Evolutionary conservation across 2,329 filamentous ascomycete species (phyloP).

Genomic region (Hymenoscyphus albidus): DNA sequence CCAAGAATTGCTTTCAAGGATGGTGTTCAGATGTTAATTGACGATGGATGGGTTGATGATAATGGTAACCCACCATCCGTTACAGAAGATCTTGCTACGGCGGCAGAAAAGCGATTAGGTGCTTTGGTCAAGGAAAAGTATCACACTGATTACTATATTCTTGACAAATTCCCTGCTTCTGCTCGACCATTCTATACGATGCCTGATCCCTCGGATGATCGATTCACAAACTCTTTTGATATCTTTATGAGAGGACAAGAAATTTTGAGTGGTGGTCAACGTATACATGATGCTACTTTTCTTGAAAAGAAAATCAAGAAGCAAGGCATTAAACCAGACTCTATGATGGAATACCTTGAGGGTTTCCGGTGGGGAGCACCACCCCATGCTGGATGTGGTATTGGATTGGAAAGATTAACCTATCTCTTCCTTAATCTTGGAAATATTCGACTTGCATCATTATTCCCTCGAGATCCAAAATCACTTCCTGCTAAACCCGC

Average conservation of each 20-base stretch:
- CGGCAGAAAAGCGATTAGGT: constrained; percentile 83
- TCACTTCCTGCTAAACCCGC: constrained; percentile 70
- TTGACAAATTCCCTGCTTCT: constrained; percentile 85
- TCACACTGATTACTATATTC: constrained; percentile 84
- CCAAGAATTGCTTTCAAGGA: constrained; percentile 77
- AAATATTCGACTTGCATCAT: constrained; percentile 81
- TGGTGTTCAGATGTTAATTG: constrained; percentile 75
- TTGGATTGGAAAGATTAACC: constrained; percentile 83
- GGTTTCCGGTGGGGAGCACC: constrained; percentile 86
- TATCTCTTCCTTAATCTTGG: constrained; percentile 83
- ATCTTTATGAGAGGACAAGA: constrained; percentile 93
- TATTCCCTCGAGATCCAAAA: constrained; percentile 86
- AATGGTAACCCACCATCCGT: constrained; percentile 67
- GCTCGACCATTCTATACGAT: constrained; percentile 91
- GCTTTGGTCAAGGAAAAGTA: constrained; percentile 82
- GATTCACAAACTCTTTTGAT: constrained; percentile 87
- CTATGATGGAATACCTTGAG: constrained; percentile 86
- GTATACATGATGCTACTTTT: constrained; percentile 76
- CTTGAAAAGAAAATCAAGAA: constrained; percentile 75
- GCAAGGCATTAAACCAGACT: constrained; percentile 70
- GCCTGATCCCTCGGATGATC: constrained; percentile 68
- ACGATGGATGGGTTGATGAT: constrained; percentile 72
- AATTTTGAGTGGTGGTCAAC: constrained; percentile 87
- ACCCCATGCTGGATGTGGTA: constrained; percentile 84
- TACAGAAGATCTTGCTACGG: constrained; percentile 77